A percentile compares a stretch with the other conserved stretches of the same genome.
Evolutionary conservation across 2,329 filamentous ascomycete species (phyloP).

Genomic region (Cryphonectria carpinicola): DNA sequence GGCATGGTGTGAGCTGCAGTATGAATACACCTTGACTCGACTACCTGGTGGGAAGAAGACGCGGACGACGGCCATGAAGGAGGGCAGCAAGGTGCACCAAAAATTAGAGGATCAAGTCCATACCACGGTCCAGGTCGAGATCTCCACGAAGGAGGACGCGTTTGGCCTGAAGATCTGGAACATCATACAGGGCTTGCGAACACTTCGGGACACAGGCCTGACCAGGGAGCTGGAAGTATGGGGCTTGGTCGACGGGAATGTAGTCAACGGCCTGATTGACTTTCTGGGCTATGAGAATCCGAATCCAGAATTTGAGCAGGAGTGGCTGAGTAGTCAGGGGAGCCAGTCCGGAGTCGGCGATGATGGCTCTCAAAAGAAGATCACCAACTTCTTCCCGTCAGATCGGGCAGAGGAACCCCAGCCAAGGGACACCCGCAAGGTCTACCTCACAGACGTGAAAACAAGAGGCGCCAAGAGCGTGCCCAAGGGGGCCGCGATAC

Average conservation of each 20-base stretch:
- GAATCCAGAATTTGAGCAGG: slow-evolving; percentile 69
- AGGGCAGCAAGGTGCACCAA: slow-evolving; percentile 79
- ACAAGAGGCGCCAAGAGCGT: slow-evolving; percentile 70
- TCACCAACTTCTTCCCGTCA: slow-evolving; percentile 47
- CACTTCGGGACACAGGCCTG: slow-evolving; percentile 69
- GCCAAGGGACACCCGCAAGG: slow-evolving; percentile 33
- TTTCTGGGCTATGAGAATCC: slow-evolving; percentile 79
- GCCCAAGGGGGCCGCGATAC: slow-evolving; percentile 67
- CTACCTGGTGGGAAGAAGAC: slow-evolving; percentile 73
- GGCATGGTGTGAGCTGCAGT: slow-evolving; percentile 95
- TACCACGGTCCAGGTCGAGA: slow-evolving; percentile 71
- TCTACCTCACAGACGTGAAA: slow-evolving; percentile 90
- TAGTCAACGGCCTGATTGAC: slow-evolving; percentile 91
- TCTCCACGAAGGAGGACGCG: slow-evolving; percentile 76
- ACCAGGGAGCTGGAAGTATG: slow-evolving; percentile 83
- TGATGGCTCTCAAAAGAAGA: slow-evolving; percentile 39
- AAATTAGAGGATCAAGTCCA: slow-evolving; percentile 85
- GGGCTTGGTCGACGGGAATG: slow-evolving; percentile 79
- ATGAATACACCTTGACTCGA: slow-evolving; percentile 81
- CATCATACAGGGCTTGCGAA: slow-evolving; percentile 80
- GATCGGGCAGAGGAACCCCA: slow-evolving; percentile 14
- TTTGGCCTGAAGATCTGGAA: slow-evolving; percentile 91
- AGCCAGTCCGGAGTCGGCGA: slow-evolving; percentile 37
- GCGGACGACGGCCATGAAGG: slow-evolving; percentile 80
- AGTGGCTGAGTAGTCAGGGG: slow-evolving; percentile 48